Percentiles rank a stretch among this genome's conserved stretches.
Conservation (phyloP, 2,329 filamentous ascomycete genomes). For the Botrytis byssoidea region DNA sequence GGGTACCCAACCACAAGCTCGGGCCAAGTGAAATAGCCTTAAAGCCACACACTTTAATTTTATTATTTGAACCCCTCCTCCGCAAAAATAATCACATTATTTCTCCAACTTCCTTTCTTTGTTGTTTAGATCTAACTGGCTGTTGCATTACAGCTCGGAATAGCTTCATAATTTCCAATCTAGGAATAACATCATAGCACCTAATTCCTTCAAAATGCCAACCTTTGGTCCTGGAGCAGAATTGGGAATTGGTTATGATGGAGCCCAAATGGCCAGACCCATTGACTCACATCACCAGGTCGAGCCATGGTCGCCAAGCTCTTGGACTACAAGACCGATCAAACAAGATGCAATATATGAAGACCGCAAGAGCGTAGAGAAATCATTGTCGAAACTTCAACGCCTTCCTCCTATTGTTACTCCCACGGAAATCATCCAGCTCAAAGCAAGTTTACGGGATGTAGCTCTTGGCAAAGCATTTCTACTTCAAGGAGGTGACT, state of each 20-base stretch:
- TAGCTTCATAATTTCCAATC: neutral
- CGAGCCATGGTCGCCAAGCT: slow-evolving; percentile 55
- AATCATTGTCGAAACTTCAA: slow-evolving; percentile 62
- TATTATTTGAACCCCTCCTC: neutral
- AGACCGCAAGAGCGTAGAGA: slow-evolving; percentile 57
- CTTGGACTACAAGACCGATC: slow-evolving; percentile 77
- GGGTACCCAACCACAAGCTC: neutral
- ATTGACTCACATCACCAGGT: slow-evolving; percentile 7
- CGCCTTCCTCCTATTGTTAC: slow-evolving; percentile 76
- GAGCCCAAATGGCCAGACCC: neutral
- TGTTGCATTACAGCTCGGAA: neutral
- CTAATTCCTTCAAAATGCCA: slow-evolving; percentile 1
- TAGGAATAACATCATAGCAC: neutral
- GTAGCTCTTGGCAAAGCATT: slow-evolving; percentile 91
- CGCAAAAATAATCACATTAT: neutral
- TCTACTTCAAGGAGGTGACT: slow-evolving; percentile 93
- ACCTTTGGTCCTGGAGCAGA: neutral
- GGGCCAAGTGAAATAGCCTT: neutral
- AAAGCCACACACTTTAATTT: neutral
- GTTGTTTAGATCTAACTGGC: neutral
- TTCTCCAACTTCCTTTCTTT: neutral
- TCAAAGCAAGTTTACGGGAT: slow-evolving; percentile 77
- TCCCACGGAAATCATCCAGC: slow-evolving; percentile 72
- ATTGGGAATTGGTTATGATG: neutral
- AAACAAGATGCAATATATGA: slow-evolving; percentile 73